Percentiles rank a stretch among this genome's conserved stretches.
phyloP scores from a whole-genome alignment of 2,329 filamentous ascomycete genomes.

The Exophiala xenobiotica region DNA sequence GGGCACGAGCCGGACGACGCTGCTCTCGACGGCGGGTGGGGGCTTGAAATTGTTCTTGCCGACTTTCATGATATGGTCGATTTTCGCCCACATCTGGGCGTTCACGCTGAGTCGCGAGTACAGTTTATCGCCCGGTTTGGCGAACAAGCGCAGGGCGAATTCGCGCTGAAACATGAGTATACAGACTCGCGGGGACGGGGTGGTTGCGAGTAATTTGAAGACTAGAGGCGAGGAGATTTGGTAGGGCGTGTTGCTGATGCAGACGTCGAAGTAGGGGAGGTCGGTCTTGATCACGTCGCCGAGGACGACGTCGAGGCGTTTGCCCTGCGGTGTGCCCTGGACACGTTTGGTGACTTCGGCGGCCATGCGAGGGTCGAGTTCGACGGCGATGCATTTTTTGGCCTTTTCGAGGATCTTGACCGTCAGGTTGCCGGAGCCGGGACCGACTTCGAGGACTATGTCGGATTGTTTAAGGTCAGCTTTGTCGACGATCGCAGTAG shows the following conservation, averaged over 20 bases:
- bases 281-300: conserved; percentile 93
- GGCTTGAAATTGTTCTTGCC: conserved; percentile 96
- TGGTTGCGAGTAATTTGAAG: conserved; percentile 81
- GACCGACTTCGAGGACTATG: conserved; percentile 86
- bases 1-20: conserved; percentile 84
- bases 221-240: conserved; percentile 88
- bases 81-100: conserved; percentile 84
- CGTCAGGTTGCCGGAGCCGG: conserved; percentile 85
- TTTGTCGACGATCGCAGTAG: conserved; percentile 80
- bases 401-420: conserved; percentile 85
- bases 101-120: conserved; percentile 92
- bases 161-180: conserved; percentile 97
- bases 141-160: conserved; percentile 86
- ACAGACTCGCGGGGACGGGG: conserved; percentile 75
- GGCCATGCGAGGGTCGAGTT: conserved; percentile 94
- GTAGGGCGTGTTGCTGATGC: conserved; percentile 75
- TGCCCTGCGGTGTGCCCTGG: conserved; percentile 80
- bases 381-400: conserved; percentile 79
- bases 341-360: conserved; percentile 93
- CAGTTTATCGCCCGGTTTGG: conserved; percentile 80
- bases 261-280: conserved; percentile 75
- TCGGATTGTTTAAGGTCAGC: conserved; percentile 86
- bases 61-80: conserved; percentile 79
- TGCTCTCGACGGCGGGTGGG: conserved; percentile 87
- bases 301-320: conserved; percentile 80